Evolutionary conservation across 139 green algal genomes (phyloP).

Genomic region (Chlorella sorokiniana): DNA sequence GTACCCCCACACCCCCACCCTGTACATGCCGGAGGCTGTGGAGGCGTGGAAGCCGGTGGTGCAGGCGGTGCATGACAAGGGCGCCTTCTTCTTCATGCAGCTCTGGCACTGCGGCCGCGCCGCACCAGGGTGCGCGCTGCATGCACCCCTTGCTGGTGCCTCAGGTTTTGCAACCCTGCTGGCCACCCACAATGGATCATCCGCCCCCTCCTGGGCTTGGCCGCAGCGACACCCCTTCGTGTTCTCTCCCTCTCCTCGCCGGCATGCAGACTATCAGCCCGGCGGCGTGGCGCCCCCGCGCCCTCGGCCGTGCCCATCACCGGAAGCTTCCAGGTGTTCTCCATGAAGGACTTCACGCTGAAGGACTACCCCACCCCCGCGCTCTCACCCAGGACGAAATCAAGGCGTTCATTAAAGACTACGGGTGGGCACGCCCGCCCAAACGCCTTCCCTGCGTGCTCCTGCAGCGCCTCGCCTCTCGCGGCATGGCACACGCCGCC

Average conservation of each 20-base stretch:
- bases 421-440: background rate
- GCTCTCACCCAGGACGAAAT: background rate
- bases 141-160: no score
- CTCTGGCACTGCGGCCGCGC: constrained; percentile 70
- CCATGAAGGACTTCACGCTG: background rate
- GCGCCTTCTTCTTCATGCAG: constrained; percentile 76
- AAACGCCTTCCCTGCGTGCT: no score
- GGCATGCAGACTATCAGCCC: background rate
- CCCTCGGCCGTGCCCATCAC: background rate
- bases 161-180: no score
- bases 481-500: no score
- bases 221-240: no score
- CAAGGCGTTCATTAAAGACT: background rate
- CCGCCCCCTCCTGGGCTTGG: no score
- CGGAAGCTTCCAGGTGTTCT: no score
- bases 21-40: constrained; percentile 80
- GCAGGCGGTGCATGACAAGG: constrained; percentile 77
- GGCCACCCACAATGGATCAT: no score
- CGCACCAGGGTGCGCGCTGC: constrained; percentile 51
- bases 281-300: background rate
- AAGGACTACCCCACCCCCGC: background rate
- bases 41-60: constrained; percentile 85
- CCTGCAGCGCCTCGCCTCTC: no score
- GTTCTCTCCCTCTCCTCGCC: background rate
- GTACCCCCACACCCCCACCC: no score